These are phyloP conservation scores for Sporothrix euskadiensis DNA, from an alignment of 2,329 filamentous ascomycete species.

Conservation along the genomic window DNA sequence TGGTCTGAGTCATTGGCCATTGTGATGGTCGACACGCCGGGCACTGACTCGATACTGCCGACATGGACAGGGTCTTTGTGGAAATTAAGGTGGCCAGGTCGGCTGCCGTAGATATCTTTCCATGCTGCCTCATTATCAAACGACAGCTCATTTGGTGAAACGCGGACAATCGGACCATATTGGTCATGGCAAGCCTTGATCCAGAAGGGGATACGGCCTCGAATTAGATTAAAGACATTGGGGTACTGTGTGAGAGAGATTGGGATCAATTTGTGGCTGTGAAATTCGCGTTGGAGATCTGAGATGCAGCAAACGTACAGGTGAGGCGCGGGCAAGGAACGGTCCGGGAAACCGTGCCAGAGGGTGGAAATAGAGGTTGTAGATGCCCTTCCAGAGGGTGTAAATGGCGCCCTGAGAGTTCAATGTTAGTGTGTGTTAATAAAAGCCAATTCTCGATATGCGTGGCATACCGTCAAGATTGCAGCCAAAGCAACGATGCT, in stretches of 20 bases:
- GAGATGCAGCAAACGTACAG: background rate
- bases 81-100: constrained; percentile 6
- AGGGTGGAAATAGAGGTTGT: constrained; percentile 34
- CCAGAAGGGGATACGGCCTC: constrained; percentile 26
- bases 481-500: background rate
- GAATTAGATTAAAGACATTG: constrained; percentile 11
- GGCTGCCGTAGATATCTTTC: constrained; percentile 45
- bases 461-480: background rate
- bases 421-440: background rate
- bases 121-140: constrained; percentile 41
- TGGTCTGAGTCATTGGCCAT: constrained; percentile 30
- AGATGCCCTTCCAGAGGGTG: constrained; percentile 15
- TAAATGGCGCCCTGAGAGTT: background rate
- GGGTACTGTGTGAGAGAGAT: constrained; percentile 20
- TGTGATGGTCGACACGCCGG: constrained; percentile 12
- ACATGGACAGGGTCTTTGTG: constrained; percentile 18
- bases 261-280: too few species aligned
- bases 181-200: constrained; percentile 37
- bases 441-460: too few species aligned
- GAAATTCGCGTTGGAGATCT: too few species aligned
- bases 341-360: constrained; percentile 30
- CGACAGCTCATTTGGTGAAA: constrained; percentile 44
- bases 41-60: background rate
- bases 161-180: constrained; percentile 45
- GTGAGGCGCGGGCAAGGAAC: constrained; percentile 24